A percentile compares a stretch with the other conserved stretches of the same genome.
Conservation (phyloP, 768 basidiomycete genomes). For the Kwoniella bestiolae region DNA sequence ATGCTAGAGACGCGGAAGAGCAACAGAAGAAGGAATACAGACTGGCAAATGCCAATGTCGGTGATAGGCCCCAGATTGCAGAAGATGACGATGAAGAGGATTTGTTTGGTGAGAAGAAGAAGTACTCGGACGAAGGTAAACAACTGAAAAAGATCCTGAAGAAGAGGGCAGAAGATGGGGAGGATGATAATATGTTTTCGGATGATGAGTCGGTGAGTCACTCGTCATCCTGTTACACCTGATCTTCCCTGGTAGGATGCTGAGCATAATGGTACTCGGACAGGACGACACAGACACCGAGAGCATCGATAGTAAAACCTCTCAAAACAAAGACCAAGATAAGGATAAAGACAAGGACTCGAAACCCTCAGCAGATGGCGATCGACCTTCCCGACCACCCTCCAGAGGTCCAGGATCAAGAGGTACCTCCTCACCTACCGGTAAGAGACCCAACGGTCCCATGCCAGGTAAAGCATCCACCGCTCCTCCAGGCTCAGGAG, state of each 20-base stretch:
- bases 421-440: conserved; percentile 35
- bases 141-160: conserved; percentile 43
- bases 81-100: conserved; percentile 39
- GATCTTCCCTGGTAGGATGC: background rate
- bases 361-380: conserved; percentile 6
- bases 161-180: conserved; percentile 36
- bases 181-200: conserved; percentile 23
- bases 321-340: conserved; percentile 34
- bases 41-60: conserved; percentile 50
- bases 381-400: conserved; percentile 25
- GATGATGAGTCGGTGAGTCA: conserved; percentile 33
- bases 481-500: conserved; percentile 47
- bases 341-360: conserved; percentile 24
- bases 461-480: conserved; percentile 38
- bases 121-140: conserved; percentile 42
- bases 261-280: background rate
- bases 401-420: conserved; percentile 34
- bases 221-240: background rate
- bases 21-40: conserved; percentile 46
- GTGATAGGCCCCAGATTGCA: conserved; percentile 46
- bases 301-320: conserved; percentile 20
- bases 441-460: conserved; percentile 25
- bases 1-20: conserved; percentile 41
- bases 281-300: conserved; percentile 37
- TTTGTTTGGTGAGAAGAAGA: conserved; percentile 38